A percentile compares a stretch with the other conserved stretches of the same genome.
phyloP scores from a whole-genome alignment of 1,284 basidiomycete species.

The Coniferiporia sulphurascens region DNA sequence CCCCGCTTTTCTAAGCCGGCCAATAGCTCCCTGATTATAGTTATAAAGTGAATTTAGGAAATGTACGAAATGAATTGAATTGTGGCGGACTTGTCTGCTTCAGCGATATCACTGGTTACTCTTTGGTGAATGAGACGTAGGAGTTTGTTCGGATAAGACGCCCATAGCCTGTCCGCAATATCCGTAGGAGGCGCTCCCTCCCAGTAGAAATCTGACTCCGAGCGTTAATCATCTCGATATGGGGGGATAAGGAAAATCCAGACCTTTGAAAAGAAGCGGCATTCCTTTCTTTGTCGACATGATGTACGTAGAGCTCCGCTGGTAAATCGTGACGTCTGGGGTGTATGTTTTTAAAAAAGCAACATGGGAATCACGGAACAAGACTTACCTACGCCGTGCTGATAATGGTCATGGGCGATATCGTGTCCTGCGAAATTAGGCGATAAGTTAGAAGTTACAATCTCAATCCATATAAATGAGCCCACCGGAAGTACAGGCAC shows the following conservation, averaged over 20 bases:
- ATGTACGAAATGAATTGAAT: conserved; percentile 6
- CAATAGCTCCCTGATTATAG: conserved; percentile 41
- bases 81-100: conserved; percentile 45
- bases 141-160: conserved; percentile 37
- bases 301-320: conserved; percentile 58
- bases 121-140: conserved; percentile 44
- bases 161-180: conserved; percentile 44
- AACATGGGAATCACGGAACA: not conserved
- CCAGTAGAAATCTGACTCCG: conserved; percentile 42
- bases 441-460: not conserved
- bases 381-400: conserved; percentile 38
- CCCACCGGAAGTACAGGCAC: conserved; percentile 44
- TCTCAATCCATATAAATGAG: not conserved
- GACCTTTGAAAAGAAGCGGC: conserved; percentile 32
- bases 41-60: conserved; percentile 3
- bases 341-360: not conserved
- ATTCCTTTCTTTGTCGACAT: conserved; percentile 47
- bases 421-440: conserved; percentile 30
- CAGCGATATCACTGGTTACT: conserved; percentile 41
- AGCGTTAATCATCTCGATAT: not conserved
- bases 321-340: conserved; percentile 55
- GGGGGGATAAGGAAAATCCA: not conserved
- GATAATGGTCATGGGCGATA: conserved; percentile 40
- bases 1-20: conserved; percentile 53
- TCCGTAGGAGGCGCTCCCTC: conserved; percentile 44